phyloP scores from a whole-genome alignment of 2,329 filamentous ascomycete species.

The Biscogniauxia mediterranea region DNA sequence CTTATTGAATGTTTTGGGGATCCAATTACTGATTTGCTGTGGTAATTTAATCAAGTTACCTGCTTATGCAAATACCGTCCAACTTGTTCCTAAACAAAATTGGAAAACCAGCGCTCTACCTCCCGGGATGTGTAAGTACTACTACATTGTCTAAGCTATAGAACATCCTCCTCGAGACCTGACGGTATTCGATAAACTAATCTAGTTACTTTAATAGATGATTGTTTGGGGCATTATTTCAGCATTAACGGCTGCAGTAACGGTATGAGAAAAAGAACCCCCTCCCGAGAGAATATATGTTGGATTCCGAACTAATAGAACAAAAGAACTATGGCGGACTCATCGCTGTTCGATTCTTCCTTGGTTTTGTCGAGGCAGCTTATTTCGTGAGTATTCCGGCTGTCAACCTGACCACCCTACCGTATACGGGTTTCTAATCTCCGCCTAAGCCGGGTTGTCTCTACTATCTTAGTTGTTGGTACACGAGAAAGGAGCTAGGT shows the following conservation, averaged over 20 bases:
- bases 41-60: conserved; percentile 33
- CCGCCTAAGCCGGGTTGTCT: conserved; percentile 50
- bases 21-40: conserved; percentile 3
- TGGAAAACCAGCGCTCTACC: conserved; percentile 46
- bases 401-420: background rate
- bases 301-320: conserved; percentile 1
- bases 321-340: conserved; percentile 35
- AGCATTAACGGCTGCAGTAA: conserved; percentile 37
- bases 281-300: background rate
- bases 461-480: conserved; percentile 66
- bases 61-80: conserved; percentile 51
- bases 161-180: background rate
- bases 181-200: conserved; percentile 9
- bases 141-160: background rate
- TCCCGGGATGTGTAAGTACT: conserved; percentile 42
- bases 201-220: conserved; percentile 36
- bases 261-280: conserved; percentile 12
- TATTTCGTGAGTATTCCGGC: conserved; percentile 38
- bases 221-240: conserved; percentile 49
- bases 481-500: conserved; percentile 66
- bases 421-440: conserved; percentile 7
- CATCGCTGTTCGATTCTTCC: conserved; percentile 41
- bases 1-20: background rate
- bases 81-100: conserved; percentile 51
- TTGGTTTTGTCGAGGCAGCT: conserved; percentile 44